Conservation (phyloP, 78 protist species). For the Dictyostelium citrinum region DNA sequence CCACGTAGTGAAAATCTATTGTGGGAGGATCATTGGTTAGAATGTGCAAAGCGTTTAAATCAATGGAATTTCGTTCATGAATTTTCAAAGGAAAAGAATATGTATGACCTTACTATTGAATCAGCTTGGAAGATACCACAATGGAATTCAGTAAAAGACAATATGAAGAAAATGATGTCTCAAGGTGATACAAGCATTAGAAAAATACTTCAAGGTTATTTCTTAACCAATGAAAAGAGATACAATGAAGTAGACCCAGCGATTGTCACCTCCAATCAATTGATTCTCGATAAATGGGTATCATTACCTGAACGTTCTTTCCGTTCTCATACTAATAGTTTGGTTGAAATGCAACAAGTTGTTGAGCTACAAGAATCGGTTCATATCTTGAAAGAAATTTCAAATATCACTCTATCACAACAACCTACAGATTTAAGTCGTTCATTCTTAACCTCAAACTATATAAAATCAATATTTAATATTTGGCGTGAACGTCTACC, state of each 20-base stretch:
- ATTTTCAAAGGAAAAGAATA: slow-evolving; percentile 31
- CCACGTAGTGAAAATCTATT: slow-evolving; percentile 48
- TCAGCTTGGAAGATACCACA: slow-evolving; percentile 84
- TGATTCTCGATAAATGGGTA: slow-evolving; percentile 44
- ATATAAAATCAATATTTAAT: slow-evolving; percentile 71
- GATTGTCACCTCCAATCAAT: slow-evolving; percentile 3
- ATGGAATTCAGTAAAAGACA: slow-evolving; percentile 54
- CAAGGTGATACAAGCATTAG: slow-evolving; percentile 64
- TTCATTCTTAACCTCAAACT: slow-evolving; percentile 24
- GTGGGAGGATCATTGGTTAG: slow-evolving; percentile 92
- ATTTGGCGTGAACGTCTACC: slow-evolving; percentile 90
- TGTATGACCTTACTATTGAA: slow-evolving; percentile 79
- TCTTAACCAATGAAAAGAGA: slow-evolving; percentile 36
- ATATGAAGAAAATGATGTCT: not conserved
- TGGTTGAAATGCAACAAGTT: slow-evolving; percentile 68
- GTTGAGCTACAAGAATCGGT: slow-evolving; percentile 65
- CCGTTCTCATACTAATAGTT: not conserved
- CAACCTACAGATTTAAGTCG: not conserved
- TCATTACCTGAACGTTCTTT: slow-evolving; percentile 31
- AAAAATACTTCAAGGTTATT: slow-evolving; percentile 74
- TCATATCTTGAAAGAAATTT: slow-evolving; percentile 49
- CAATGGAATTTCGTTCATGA: slow-evolving; percentile 89
- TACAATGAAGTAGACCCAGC: slow-evolving; percentile 52
- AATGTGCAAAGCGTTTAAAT: slow-evolving; percentile 84
- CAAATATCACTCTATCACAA: not conserved